Evolutionary conservation across 2,329 filamentous ascomycete species (phyloP).

Genomic region (Aspergillus transmontanensis): DNA sequence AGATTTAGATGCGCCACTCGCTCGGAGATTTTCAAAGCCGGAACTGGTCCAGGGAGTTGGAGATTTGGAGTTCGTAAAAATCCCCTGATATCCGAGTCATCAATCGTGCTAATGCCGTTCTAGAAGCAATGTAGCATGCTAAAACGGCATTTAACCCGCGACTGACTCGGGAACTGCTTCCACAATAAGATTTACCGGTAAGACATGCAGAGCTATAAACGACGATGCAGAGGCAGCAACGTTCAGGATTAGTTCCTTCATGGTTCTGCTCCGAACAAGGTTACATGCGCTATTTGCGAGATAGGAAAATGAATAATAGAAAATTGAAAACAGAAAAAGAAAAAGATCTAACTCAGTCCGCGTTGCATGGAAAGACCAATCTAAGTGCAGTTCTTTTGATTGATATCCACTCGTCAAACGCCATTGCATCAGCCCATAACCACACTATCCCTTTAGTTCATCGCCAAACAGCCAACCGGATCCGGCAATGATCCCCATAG

Average conservation of each 20-base stretch:
- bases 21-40: background rate
- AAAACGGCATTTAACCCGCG: background rate
- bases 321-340: background rate
- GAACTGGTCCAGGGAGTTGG: background rate
- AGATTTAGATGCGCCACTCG: background rate
- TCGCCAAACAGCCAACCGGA: background rate
- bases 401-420: background rate
- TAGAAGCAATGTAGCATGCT: background rate
- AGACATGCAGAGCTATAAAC: background rate
- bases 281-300: background rate
- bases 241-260: background rate
- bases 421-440: slow-evolving; percentile 1
- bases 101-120: background rate
- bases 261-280: background rate
- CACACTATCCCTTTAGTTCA: background rate
- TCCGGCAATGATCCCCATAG: background rate
- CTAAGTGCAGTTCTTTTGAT: background rate
- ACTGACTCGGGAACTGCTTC: background rate
- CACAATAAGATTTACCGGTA: background rate
- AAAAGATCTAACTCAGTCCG: background rate
- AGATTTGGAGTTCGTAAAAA: background rate
- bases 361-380: background rate
- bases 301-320: background rate
- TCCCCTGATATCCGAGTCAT: background rate
- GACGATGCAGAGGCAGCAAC: background rate